Percentiles rank a stretch among this genome's conserved stretches.
These are phyloP conservation scores for Elsinoe arachidis DNA, from an alignment of 2,329 filamentous ascomycete species.

Conservation along the genomic window DNA sequence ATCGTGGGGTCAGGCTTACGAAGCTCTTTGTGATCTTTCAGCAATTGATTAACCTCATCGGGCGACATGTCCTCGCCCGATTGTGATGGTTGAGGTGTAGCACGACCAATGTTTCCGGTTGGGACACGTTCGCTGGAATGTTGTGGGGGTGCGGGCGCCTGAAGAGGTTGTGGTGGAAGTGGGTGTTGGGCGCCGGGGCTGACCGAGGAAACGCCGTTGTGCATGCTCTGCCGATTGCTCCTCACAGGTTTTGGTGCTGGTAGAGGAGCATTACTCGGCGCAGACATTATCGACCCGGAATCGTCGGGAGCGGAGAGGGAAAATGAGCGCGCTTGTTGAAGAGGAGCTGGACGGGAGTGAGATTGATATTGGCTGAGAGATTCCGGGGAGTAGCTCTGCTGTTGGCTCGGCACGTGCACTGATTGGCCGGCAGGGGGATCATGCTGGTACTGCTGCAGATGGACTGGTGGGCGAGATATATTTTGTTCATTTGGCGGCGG, in stretches of 20 bases:
- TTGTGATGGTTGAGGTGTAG: constrained; percentile 38
- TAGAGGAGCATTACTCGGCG: constrained; percentile 24
- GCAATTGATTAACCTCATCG: constrained; percentile 38
- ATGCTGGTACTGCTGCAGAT: constrained; percentile 5
- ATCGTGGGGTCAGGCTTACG: constrained; percentile 29
- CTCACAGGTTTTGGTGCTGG: constrained; percentile 22
- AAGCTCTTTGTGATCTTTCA: constrained; percentile 43
- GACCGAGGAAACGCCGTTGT: constrained; percentile 20
- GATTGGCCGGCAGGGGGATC: constrained; percentile 12
- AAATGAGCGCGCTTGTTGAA: constrained; percentile 5
- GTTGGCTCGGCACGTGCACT: constrained; percentile 12
- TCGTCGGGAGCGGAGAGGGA: constrained; percentile 20
- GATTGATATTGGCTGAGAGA: constrained; percentile 13
- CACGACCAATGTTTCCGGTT: constrained; percentile 30
- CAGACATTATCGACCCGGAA: constrained; percentile 22
- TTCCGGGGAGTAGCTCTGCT: constrained; percentile 11
- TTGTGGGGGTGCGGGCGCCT: constrained; percentile 16
- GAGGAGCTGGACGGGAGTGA: constrained; percentile 10
- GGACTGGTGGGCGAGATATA: constrained; percentile 5
- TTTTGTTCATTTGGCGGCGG: constrained; percentile 7
- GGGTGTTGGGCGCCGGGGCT: constrained; percentile 15
- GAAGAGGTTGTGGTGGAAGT: constrained; percentile 18
- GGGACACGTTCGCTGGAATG: constrained; percentile 14
- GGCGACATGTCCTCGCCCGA: constrained; percentile 37
- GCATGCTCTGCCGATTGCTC: constrained; percentile 27